Conservation (phyloP, 2,329 filamentous ascomycete species). For the Trichoderma asperellum region DNA sequence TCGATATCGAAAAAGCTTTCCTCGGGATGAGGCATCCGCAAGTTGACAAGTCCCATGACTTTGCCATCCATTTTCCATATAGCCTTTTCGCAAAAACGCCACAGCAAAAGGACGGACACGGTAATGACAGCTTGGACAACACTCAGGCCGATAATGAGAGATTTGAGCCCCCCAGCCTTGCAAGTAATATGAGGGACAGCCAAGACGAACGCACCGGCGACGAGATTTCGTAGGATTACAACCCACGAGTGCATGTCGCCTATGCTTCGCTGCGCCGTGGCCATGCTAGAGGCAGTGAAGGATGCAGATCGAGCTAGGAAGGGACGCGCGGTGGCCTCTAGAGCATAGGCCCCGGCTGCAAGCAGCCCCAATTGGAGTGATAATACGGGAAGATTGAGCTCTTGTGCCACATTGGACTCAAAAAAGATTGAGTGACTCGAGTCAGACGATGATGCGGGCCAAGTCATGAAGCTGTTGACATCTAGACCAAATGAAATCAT, state of each 20-base stretch:
- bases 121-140: slow-evolving; percentile 49
- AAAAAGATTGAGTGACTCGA: slow-evolving; percentile 34
- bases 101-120: slow-evolving; percentile 40
- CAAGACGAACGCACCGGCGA: slow-evolving; percentile 50
- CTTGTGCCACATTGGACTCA: slow-evolving; percentile 35
- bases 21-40: slow-evolving; percentile 45
- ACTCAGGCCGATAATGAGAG: slow-evolving; percentile 47
- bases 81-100: slow-evolving; percentile 49
- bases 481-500: slow-evolving; percentile 51
- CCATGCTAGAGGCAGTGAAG: slow-evolving; percentile 53
- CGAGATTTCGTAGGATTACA: slow-evolving; percentile 46
- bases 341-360: slow-evolving; percentile 47
- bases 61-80: slow-evolving; percentile 51
- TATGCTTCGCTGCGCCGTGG: slow-evolving; percentile 50
- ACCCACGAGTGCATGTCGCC: slow-evolving; percentile 54
- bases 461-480: slow-evolving; percentile 35
- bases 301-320: slow-evolving; percentile 53
- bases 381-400: slow-evolving; percentile 46
- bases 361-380: slow-evolving; percentile 54
- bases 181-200: slow-evolving; percentile 46
- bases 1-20: slow-evolving; percentile 54
- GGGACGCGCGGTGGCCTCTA: slow-evolving; percentile 49
- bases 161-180: slow-evolving; percentile 43
- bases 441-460: neutral
- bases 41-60: slow-evolving; percentile 52